Base-by-base conservation (phyloP, 2,329 filamentous ascomycete genomes). In the Cercospora zeae-maydis region DNA sequence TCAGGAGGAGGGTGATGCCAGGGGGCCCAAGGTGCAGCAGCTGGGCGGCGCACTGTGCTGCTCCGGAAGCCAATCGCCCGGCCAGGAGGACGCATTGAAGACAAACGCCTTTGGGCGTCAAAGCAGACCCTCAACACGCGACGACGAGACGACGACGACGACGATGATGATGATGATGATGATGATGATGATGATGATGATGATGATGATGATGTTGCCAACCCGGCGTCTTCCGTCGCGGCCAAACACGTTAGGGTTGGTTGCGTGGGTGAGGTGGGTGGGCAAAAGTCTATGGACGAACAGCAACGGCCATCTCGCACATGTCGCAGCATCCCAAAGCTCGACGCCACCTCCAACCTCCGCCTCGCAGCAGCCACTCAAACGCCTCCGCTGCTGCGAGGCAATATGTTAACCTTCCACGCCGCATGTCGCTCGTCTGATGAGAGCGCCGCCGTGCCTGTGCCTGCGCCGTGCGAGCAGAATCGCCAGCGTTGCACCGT, bases 391-490 rank as follows among this genome's bases (percentile, higher is more conserved):
- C 34, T 59, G 52, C 62, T 63, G 66, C 66, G 59, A 64, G 49
- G 58, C 63, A 67, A 67, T 66, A 59, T 66, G 62, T 59, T 42
- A 66, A 63, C 57, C 61, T 64, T 65, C 59, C 49, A 58, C 52
- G 52, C 65, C 33, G 52, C 61, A 61, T 61, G 49, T 47, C 39
- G 55, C 39, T 33, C 47, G 24, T 31, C 47, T 52, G 47, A 9
- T 57, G 36, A 31, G 45, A 39, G n/a, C 33, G 51, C 56, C 45
- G 61, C 36, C 21, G 58, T 61, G 49, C 24, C 52, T 37, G 19
- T n/a, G 53, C 16, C 53, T 36, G 33, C 33, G 53, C 49, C n/a
- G 24, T 45, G 55, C 36, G 37, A 30, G n/a, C 19, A 34, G 52
- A 45, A 21, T 45, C 39, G 39, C 21, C 39, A 24, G 16, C 16